Evolutionary conservation across 352 stramenopile species (phyloP), one percentile per base, ranked within the genome.

Genomic region (Phytophthora cryptogea): DNA sequence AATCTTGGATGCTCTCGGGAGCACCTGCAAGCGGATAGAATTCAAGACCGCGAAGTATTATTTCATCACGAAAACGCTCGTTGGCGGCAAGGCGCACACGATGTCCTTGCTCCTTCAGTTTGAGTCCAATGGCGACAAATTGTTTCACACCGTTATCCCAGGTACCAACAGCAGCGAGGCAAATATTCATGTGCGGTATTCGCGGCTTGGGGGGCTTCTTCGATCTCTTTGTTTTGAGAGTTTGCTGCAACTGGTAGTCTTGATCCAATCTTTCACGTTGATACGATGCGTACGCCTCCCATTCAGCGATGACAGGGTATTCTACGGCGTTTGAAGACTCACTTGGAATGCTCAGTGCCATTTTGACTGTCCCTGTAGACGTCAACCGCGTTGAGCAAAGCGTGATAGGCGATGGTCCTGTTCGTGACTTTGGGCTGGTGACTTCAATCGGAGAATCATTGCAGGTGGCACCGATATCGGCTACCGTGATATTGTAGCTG

Each of bases 31-130:
- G 69, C n/a, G 74, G 66, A 27, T 79, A 81, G 17, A 81, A 83
- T 44, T 83, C 74, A 30, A 83, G 56, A n/a, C 73, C 71, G 4
- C 66, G 66, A 0, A 57, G 58, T 8, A 72, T 68, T 14, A 96
- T 85, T 10, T 78, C 74, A 2, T 63, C 28, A 4, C 86, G 60
- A 68, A 91, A 92, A 5, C 74, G 59, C 40, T 83, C 71, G 49
- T 96, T 87, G 2, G 84, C 80, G 3, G 86, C 88, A 36, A 97
- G 66, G 5, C 88, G 76, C 0, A 97, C 88, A 1, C 79, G 71
- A 70, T 97, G 90, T 0, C 88, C 88, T n/a, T 86, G 47, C 4
- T 59, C 49, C 45, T 78, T 66, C 2, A 97, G 67, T 31, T 76
- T 62, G 20, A 81, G 62, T 3, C 78, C 83, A 5, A 96, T 69